Percentiles rank a stretch among this genome's conserved stretches.
Evolutionary conservation across 148 eudicot species (phyloP).

Genomic region (Vaccinium myrtillus): DNA sequence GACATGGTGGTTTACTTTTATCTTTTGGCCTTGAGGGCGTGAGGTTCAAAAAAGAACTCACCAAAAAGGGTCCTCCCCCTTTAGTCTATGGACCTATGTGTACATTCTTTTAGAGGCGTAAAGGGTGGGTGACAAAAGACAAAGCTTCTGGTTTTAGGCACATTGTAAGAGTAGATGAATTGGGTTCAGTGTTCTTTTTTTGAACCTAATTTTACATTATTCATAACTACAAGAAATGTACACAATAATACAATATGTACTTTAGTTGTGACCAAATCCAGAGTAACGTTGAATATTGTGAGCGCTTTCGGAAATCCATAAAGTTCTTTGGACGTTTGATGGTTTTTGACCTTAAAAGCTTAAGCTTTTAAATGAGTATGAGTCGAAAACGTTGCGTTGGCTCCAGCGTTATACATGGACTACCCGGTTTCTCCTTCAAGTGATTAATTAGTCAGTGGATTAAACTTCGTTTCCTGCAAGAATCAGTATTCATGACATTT

Average conservation of each 20-base stretch:
- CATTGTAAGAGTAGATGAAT: not conserved
- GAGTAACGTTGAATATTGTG: not conserved
- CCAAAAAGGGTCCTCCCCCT: not conserved
- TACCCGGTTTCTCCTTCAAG: not conserved
- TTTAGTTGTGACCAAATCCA: too few relatives aligned
- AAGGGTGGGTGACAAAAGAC: not conserved
- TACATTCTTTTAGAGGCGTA: not conserved
- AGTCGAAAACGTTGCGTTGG: not conserved
- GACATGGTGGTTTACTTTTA: constrained; percentile 2
- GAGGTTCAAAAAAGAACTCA: not conserved
- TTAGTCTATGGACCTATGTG: not conserved
- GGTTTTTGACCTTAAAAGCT: not conserved
- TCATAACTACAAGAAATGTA: not conserved
- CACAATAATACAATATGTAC: too few relatives aligned
- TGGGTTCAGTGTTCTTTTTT: not conserved
- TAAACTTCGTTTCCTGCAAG: too few relatives aligned
- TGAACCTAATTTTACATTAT: not conserved
- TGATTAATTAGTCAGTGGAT: not conserved
- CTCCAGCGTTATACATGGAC: not conserved
- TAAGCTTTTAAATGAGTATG: not conserved
- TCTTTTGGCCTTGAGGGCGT: not conserved
- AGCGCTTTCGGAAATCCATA: not conserved
- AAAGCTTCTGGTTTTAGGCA: not conserved
- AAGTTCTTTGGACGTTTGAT: not conserved
- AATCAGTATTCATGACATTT: too few relatives aligned